A percentile compares a stretch with the other conserved stretches of the same genome.
phyloP scores from a whole-genome alignment of 495 filamentous ascomycete species.

The Daldinia childiae region DNA sequence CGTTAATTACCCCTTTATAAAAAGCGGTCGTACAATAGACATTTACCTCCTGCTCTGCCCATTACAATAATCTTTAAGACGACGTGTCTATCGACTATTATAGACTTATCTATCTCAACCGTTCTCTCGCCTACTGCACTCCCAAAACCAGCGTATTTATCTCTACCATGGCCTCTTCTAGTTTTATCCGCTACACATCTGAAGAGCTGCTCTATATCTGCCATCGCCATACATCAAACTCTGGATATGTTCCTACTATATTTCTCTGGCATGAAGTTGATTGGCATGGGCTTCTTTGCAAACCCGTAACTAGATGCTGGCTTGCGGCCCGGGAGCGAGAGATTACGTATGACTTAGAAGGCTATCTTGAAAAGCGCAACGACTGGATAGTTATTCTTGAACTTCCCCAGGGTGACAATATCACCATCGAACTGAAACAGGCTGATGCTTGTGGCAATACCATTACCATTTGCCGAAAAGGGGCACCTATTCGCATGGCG shows the following conservation, averaged over 20 bases:
- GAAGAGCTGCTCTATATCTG: slow-evolving; percentile 4
- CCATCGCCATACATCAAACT: not conserved
- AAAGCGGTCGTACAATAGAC: not conserved
- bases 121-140: not conserved
- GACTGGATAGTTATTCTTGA: slow-evolving; percentile 24
- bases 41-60: not conserved
- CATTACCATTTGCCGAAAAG: slow-evolving; percentile 15
- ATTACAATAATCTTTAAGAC: not conserved
- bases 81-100: not conserved
- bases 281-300: slow-evolving; percentile 1
- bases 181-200: slow-evolving; percentile 10
- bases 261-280: slow-evolving; percentile 10
- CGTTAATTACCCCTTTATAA: not conserved
- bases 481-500: not conserved
- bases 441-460: slow-evolving; percentile 11
- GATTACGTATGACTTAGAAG: not conserved
- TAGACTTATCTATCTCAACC: not conserved
- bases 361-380: slow-evolving; percentile 12
- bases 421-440: slow-evolving; percentile 21
- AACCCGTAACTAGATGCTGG: slow-evolving; percentile 12
- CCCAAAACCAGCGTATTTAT: not conserved
- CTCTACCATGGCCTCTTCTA: not conserved
- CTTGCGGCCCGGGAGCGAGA: slow-evolving; percentile 17
- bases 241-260: slow-evolving; percentile 4
- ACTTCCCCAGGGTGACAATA: not conserved